These are phyloP conservation scores for Bretschneidera sinensis DNA, from an alignment of 345 rosid species.

Conservation along the genomic window DNA sequence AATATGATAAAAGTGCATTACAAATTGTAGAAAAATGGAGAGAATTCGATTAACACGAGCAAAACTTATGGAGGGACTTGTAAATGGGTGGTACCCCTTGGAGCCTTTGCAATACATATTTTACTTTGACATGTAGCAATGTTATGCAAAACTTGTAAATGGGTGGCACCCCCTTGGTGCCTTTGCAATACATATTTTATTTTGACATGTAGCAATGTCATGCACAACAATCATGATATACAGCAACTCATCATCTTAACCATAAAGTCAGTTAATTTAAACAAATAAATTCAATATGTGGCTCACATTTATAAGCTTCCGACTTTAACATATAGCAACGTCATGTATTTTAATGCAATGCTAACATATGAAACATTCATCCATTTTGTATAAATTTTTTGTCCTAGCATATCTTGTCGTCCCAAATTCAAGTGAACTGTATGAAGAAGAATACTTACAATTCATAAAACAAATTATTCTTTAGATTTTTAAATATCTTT, in stretches of 20 bases:
- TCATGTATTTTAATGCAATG: background rate
- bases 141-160: background rate
- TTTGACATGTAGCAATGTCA: background rate
- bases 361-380: background rate
- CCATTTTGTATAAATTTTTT: background rate
- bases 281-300: too few species aligned
- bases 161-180: too few species aligned
- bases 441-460: background rate
- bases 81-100: too few species aligned
- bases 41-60: too few species aligned
- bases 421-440: background rate
- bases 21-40: too few species aligned
- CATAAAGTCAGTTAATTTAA: too few species aligned
- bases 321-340: background rate
- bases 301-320: background rate
- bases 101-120: too few species aligned
- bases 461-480: background rate
- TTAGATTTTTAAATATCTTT: background rate
- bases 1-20: too few species aligned
- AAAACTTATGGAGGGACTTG: too few species aligned
- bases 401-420: background rate
- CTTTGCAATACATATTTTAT: too few species aligned
- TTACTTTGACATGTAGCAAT: background rate
- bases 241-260: background rate
- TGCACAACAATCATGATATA: background rate